These are phyloP conservation scores for Nannochloris sp. DNA, from an alignment of 139 green algal genomes.

Conservation along the genomic window DNA sequence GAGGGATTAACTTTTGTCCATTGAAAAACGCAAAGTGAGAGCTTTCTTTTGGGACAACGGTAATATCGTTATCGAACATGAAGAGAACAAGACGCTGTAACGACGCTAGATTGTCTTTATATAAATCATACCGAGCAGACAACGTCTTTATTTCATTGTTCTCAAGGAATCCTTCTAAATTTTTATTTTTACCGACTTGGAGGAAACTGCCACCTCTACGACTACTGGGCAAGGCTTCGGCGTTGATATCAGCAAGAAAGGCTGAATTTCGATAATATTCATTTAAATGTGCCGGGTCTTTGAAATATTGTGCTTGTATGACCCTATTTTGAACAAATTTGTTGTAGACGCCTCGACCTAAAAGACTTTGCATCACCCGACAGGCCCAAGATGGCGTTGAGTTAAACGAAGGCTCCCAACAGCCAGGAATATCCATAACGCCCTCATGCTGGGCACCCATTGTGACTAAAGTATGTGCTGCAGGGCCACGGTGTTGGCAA, in stretches of 20 bases:
- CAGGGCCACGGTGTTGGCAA: constrained; percentile 58
- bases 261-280: neutral
- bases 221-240: too few species aligned
- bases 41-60: constrained; percentile 67
- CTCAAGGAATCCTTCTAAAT: too few species aligned
- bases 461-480: constrained; percentile 65
- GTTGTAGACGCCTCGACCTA: constrained; percentile 62
- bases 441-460: constrained; percentile 77
- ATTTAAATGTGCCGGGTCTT: constrained; percentile 21
- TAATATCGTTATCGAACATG: constrained; percentile 71
- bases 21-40: constrained; percentile 73
- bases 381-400: constrained; percentile 21
- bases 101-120: constrained; percentile 60
- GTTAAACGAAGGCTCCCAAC: constrained; percentile 29
- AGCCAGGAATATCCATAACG: constrained; percentile 64
- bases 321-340: constrained; percentile 55
- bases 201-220: too few species aligned
- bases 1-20: constrained; percentile 39
- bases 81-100: constrained; percentile 69
- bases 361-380: constrained; percentile 30
- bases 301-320: constrained; percentile 86
- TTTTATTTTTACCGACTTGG: too few species aligned
- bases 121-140: constrained; percentile 13
- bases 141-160: neutral
- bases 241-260: constrained; percentile 16